These are phyloP conservation scores for Phytopythium sindhum DNA, from an alignment of 352 stramenopile genomes.

Conservation along the genomic window DNA sequence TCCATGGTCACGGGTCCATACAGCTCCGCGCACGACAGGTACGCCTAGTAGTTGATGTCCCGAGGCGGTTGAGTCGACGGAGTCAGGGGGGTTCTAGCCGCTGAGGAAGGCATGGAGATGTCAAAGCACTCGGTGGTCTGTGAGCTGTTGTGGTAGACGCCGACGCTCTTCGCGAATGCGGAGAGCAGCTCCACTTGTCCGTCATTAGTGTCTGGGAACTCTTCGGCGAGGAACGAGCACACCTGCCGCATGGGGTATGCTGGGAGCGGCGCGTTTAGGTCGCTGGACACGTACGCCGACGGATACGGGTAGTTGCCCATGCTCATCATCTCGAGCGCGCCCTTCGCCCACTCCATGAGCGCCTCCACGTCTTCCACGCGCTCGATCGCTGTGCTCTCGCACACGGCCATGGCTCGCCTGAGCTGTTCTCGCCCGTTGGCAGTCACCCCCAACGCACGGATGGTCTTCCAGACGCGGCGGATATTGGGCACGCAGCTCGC, in stretches of 20 bases:
- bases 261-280: slow-evolving; percentile 38
- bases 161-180: slow-evolving; percentile 26
- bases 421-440: slow-evolving; percentile 20
- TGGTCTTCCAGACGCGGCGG: slow-evolving; percentile 27
- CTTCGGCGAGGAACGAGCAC: slow-evolving; percentile 40
- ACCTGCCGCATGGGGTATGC: slow-evolving; percentile 75
- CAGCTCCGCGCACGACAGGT: slow-evolving; percentile 42
- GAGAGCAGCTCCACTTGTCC: slow-evolving; percentile 13
- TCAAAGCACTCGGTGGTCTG: slow-evolving; percentile 25
- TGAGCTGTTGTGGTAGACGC: slow-evolving; percentile 43
- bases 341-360: slow-evolving; percentile 32
- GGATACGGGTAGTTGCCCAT: slow-evolving; percentile 92
- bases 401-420: slow-evolving; percentile 22
- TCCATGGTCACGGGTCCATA: slow-evolving; percentile 41
- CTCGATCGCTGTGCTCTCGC: slow-evolving; percentile 13
- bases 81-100: no score
- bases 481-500: slow-evolving; percentile 55
- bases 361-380: slow-evolving; percentile 23
- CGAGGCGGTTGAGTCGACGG: slow-evolving; percentile 11
- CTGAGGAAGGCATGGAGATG: slow-evolving; percentile 8
- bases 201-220: slow-evolving; percentile 14
- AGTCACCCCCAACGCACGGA: slow-evolving; percentile 25
- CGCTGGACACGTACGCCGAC: slow-evolving; percentile 83
- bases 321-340: slow-evolving; percentile 74
- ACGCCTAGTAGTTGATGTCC: slow-evolving; percentile 42